Evolutionary conservation across 2,329 filamentous ascomycete species (phyloP).

Genomic region (Xylariales sp.): DNA sequence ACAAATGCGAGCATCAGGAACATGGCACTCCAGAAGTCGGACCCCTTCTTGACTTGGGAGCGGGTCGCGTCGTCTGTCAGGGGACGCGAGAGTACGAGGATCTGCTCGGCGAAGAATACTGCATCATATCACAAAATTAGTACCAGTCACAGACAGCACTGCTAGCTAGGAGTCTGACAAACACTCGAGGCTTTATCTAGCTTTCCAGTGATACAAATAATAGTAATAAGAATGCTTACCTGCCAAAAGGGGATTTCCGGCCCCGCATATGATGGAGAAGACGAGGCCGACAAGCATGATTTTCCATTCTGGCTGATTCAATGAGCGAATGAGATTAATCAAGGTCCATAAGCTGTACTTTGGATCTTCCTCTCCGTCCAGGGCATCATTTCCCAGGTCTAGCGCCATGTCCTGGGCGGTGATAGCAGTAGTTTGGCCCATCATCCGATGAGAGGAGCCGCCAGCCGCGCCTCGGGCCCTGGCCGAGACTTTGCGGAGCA

Average conservation of each 20-base stretch:
- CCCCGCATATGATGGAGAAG: conserved; percentile 73
- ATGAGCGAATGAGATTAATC: conserved; percentile 72
- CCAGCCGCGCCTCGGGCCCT: no score
- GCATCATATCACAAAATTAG: not conserved
- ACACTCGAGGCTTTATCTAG: no score
- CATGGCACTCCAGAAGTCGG: conserved; percentile 85
- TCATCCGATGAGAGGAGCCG: no score
- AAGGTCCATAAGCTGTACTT: conserved; percentile 73
- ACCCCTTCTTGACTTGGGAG: conserved; percentile 55
- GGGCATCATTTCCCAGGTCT: no score
- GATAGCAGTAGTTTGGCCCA: not conserved
- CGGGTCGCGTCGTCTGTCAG: conserved; percentile 44
- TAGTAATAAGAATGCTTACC: no score
- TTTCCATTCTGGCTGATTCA: conserved; percentile 69
- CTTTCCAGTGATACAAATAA: no score
- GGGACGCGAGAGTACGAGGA: conserved; percentile 23
- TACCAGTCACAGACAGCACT: conserved; percentile 69
- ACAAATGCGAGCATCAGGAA: conserved; percentile 78
- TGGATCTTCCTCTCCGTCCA: no score
- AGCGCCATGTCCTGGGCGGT: conserved; percentile 40
- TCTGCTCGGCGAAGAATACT: conserved; percentile 7
- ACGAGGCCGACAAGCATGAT: conserved; percentile 69
- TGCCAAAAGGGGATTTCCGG: conserved; percentile 70
- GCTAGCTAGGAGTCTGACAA: conserved; percentile 87
- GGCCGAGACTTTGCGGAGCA: not conserved